Base-by-base conservation (phyloP, 2,329 filamentous ascomycete genomes). In the Metarhizium rileyi region DNA sequence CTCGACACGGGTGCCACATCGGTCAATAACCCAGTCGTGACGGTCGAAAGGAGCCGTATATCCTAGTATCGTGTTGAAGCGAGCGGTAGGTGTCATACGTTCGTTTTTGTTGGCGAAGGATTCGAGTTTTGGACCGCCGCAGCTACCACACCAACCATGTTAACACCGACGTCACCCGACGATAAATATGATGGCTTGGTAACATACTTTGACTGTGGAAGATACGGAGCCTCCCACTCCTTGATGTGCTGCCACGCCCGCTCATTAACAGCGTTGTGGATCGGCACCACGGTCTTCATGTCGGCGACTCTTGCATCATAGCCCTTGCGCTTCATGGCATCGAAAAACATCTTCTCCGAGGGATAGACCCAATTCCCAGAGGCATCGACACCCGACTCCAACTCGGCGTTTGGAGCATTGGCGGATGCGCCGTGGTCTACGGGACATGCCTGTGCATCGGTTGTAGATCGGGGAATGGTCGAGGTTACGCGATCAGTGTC, bases 231-330 rank as follows among this genome's bases (percentile, higher is more conserved):
- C 70, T 98, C 93, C 93, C 93, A 98, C 42, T 79, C 73, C 58
- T 87, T 81, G 56, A 98, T 97, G 70, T 97, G 87, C 54, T 80
- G 76, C 93, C 93, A 98, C 0, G 93, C 93, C 40, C 88, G 77
- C 77, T 98, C 93, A 69, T 98, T 98, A 54, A 98, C 93, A 42
- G 93, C 93, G 65, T 98, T 98, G 71, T 98, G 93, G 60, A 97
- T 97, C 3, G 90, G 93, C 49, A 97, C 90, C 30, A 97, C 90
- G 30, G 87, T 87, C 61, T 80, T 84, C 84, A 96, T 96, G 68
- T 95, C 90, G 5, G 76, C 72, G 0, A 79, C 80, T 14, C 75
- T 72, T 27, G 79, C 83, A 53, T 83, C 80, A 71, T 90, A 84
- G 41, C 84, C 86, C 69, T 98, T 98, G 63, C 91, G 84, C 73